These are phyloP conservation scores for Sporothrix pallida DNA, from an alignment of 2,329 filamentous ascomycete genomes.

Conservation along the genomic window DNA sequence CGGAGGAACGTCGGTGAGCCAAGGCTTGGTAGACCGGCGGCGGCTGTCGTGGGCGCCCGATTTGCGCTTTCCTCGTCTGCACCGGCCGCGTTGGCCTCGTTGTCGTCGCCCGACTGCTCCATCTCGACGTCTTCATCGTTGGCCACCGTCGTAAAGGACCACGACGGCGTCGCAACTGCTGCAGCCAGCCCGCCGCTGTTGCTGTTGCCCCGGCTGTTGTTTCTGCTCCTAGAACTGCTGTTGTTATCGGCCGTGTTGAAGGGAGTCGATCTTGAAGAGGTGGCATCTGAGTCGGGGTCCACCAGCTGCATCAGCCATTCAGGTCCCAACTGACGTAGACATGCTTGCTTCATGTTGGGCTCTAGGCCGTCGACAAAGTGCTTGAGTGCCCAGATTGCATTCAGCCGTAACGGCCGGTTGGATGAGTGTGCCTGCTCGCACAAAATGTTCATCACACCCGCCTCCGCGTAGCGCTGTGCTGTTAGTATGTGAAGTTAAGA, in stretches of 20 bases:
- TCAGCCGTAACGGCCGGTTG: slow-evolving; percentile 78
- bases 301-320: slow-evolving; percentile 84
- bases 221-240: neutral
- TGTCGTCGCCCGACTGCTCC: slow-evolving; percentile 47
- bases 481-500: slow-evolving; percentile 2
- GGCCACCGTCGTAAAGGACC: slow-evolving; percentile 40
- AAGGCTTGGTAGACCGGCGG: neutral
- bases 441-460: slow-evolving; percentile 75
- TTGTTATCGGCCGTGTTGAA: slow-evolving; percentile 44
- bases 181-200: slow-evolving; percentile 39
- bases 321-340: slow-evolving; percentile 76
- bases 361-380: slow-evolving; percentile 78
- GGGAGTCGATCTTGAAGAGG: slow-evolving; percentile 46
- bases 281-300: slow-evolving; percentile 64
- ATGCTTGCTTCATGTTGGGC: slow-evolving; percentile 74
- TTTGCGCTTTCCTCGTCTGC: neutral
- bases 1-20: slow-evolving; percentile 36
- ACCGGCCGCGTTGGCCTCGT: slow-evolving; percentile 36
- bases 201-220: too few relatives aligned
- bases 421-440: slow-evolving; percentile 84
- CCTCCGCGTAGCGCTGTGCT: slow-evolving; percentile 70
- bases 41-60: slow-evolving; percentile 21
- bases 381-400: slow-evolving; percentile 92
- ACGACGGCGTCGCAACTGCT: slow-evolving; percentile 42
- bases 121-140: slow-evolving; percentile 65